A percentile compares a stretch with the other conserved stretches of the same genome.
phyloP scores from a whole-genome alignment of 78 protist genomes.

The Emiliania huxleyi region DNA sequence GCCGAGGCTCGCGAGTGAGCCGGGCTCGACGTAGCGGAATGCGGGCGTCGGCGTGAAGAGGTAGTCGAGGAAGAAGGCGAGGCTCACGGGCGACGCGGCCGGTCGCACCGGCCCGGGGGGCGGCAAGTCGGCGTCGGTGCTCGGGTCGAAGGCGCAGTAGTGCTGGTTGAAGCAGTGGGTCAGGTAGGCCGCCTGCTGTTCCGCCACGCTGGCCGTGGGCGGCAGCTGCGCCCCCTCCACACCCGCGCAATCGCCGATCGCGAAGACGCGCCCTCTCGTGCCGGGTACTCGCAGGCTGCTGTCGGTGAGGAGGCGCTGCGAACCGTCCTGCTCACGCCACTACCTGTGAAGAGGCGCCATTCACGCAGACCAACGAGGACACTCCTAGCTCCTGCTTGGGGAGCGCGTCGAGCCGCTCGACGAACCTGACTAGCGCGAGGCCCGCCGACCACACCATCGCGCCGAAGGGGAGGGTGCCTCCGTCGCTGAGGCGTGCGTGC shows the following conservation, averaged over 20 bases:
- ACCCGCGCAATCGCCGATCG: neutral
- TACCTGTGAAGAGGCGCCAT: too few relatives aligned
- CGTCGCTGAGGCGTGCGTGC: neutral
- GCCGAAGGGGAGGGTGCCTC: neutral
- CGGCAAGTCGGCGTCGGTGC: neutral
- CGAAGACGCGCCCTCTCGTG: neutral
- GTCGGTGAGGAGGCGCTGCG: too few relatives aligned
- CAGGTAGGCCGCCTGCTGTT: slow-evolving; percentile 11
- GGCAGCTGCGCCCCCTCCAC: neutral
- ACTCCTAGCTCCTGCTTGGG: too few relatives aligned
- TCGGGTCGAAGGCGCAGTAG: neutral
- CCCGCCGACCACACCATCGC: slow-evolving; percentile 8
- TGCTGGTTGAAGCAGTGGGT: neutral
- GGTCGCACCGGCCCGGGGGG: neutral
- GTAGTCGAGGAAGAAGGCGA: neutral
- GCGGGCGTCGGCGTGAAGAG: neutral
- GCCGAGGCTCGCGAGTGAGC: neutral
- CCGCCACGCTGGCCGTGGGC: neutral
- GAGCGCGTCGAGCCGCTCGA: too few relatives aligned
- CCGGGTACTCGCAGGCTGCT: too few relatives aligned
- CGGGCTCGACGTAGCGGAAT: neutral
- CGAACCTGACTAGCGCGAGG: neutral
- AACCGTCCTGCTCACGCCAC: too few relatives aligned
- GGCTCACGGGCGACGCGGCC: neutral
- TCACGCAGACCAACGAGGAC: too few relatives aligned